phyloP scores from a whole-genome alignment of 306 rosid genomes.

The Corylus avellana region DNA sequence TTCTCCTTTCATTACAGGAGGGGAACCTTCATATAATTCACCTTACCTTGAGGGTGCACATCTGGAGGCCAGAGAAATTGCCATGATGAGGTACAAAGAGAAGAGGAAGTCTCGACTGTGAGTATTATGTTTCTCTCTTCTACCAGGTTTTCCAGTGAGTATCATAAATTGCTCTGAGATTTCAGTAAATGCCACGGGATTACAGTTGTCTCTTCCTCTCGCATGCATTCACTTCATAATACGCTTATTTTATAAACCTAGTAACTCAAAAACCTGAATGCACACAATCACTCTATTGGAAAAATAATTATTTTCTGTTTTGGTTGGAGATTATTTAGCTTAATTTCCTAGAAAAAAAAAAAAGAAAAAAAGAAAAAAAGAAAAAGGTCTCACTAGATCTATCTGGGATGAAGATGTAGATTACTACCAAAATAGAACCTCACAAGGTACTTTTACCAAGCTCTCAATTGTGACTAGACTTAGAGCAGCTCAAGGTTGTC shows the following conservation, averaged over 20 bases:
- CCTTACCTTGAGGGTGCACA: conserved; percentile 32
- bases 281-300: neutral
- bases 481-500: neutral
- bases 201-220: neutral
- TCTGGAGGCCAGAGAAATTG: conserved; percentile 32
- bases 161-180: neutral
- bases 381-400: neutral
- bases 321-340: neutral
- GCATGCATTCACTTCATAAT: neutral
- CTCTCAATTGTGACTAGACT: neutral
- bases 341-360: neutral
- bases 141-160: conserved; percentile 9
- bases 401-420: neutral
- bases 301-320: neutral
- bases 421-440: neutral
- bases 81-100: conserved; percentile 42
- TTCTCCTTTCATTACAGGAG: conserved; percentile 37
- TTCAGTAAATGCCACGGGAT: neutral
- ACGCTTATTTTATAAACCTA: neutral
- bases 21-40: conserved; percentile 31
- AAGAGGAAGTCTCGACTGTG: conserved; percentile 47
- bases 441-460: neutral
- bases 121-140: conserved; percentile 30
- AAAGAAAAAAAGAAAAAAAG: neutral
- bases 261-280: neutral